Conservation (phyloP, 2,329 filamentous ascomycete genomes). For the Anthostomella pinea region DNA sequence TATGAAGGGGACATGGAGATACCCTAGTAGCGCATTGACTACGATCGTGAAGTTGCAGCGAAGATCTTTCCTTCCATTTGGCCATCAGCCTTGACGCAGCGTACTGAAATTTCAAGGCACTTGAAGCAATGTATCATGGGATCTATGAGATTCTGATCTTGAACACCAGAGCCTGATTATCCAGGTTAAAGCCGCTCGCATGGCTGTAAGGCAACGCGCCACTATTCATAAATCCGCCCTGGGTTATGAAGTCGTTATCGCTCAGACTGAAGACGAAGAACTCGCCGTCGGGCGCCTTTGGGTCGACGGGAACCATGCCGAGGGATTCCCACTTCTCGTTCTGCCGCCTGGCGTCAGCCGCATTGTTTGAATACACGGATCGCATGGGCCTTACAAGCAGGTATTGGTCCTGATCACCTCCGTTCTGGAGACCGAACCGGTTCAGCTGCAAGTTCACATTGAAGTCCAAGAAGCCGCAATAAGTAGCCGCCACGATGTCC, state of each 20-base stretch:
- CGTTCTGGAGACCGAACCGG: conserved; percentile 67
- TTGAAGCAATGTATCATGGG: no score
- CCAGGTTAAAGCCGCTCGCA: conserved; percentile 53
- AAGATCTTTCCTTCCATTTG: no score
- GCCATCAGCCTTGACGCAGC: no score
- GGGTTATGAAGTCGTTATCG: conserved; percentile 75
- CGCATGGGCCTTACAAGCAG: conserved; percentile 41
- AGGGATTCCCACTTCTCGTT: conserved; percentile 79
- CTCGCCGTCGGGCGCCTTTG: conserved; percentile 45
- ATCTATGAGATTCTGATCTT: conserved; percentile 48
- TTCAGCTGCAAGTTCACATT: conserved; percentile 64
- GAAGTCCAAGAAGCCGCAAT: conserved; percentile 66
- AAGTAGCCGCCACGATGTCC: conserved; percentile 54
- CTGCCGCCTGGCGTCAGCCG: conserved; percentile 15
- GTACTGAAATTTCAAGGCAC: no score
- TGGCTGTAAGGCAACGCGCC: conserved; percentile 57
- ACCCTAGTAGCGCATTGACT: no score
- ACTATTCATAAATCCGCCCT: conserved; percentile 60
- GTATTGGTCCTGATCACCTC: conserved; percentile 54
- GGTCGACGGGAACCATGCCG: conserved; percentile 57
- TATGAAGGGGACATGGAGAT: no score
- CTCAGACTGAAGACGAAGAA: conserved; percentile 67
- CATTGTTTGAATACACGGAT: not conserved
- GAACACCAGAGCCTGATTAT: conserved; percentile 64
- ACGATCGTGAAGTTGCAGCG: no score